These are phyloP conservation scores for Backusella australiensis DNA, from an alignment of 192 early-diverging fungal genomes.

Conservation along the genomic window DNA sequence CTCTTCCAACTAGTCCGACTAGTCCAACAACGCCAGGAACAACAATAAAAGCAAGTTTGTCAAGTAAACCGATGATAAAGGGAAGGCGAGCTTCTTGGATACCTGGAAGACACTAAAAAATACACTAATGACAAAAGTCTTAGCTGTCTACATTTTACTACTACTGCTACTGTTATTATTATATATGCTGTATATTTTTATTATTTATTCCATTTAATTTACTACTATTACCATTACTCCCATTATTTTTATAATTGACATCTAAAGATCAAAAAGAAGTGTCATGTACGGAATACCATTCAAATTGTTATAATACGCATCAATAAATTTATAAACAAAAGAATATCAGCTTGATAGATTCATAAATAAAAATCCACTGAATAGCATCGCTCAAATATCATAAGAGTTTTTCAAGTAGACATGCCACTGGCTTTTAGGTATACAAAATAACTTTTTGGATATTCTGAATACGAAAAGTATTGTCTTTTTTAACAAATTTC, in stretches of 20 bases:
- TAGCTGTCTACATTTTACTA: no score
- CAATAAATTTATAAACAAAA: not conserved
- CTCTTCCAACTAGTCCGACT: not conserved
- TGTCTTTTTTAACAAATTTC: no score
- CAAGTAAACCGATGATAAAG: not conserved
- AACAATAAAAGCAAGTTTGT: not conserved
- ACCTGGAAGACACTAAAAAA: not conserved
- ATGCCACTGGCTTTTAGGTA: not conserved
- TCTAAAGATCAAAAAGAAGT: not conserved
- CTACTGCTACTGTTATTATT: not conserved
- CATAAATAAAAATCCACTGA: not conserved
- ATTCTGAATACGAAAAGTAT: not conserved
- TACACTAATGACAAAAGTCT: not conserved
- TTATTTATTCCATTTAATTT: not conserved
- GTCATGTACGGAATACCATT: not conserved
- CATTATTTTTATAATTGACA: not conserved
- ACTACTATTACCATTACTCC: not conserved
- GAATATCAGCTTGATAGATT: not conserved
- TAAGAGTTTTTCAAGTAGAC: not conserved
- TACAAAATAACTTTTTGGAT: not conserved
- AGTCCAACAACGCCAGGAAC: not conserved
- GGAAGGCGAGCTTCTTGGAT: not conserved
- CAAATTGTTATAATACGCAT: no score
- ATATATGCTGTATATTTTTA: constrained; percentile 3
- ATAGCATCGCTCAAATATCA: not conserved